Conservation (phyloP, 148 eudicot species). For the Nyssa sinensis region DNA sequence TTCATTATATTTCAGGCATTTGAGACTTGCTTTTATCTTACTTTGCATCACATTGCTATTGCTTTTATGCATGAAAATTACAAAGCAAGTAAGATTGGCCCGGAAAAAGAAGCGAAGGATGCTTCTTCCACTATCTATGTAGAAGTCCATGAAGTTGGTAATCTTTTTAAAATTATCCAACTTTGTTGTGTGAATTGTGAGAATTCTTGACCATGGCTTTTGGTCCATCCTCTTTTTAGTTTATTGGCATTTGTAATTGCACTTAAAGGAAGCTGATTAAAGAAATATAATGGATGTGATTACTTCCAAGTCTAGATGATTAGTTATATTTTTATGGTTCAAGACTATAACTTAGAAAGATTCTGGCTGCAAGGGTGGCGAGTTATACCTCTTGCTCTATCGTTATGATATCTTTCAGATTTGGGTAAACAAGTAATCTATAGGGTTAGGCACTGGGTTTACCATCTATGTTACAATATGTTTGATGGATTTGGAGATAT, state of each 20-base stretch:
- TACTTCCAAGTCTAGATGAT: not conserved
- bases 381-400: no score
- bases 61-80: conserved; percentile 80
- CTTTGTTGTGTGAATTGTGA: conserved; percentile 14
- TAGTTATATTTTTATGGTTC: not conserved
- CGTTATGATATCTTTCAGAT: no score
- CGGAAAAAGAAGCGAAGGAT: conserved; percentile 96
- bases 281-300: conserved; percentile 17
- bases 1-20: conserved; percentile 81
- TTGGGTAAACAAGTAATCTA: no score
- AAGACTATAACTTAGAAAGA: no score
- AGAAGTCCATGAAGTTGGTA: conserved; percentile 7
- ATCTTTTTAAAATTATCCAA: not conserved
- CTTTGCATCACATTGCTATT: conserved; percentile 63
- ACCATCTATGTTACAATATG: no score
- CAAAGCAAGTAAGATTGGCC: conserved; percentile 85
- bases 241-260: conserved; percentile 15
- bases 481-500: no score
- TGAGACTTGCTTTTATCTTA: conserved; percentile 72
- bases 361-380: no score
- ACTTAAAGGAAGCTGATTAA: conserved; percentile 20
- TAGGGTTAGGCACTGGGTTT: no score
- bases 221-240: conserved; percentile 18
- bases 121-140: conserved; percentile 98
- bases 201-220: conserved; percentile 20